Base-by-base conservation (phyloP, 1,284 basidiomycete species). In the Pisolithus thermaeus region DNA sequence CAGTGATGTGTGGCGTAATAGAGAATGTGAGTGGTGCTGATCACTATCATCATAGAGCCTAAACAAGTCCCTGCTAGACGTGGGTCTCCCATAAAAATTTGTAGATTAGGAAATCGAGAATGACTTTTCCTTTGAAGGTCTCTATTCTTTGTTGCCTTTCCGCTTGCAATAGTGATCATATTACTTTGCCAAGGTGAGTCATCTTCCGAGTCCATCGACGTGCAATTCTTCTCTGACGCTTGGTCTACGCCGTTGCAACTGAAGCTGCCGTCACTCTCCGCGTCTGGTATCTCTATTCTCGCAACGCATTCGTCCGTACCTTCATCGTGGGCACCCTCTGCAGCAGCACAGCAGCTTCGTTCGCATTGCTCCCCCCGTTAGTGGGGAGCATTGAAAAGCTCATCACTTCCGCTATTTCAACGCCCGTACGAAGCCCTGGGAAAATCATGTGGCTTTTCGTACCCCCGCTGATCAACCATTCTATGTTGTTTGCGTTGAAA, bases 261-360 rank as follows among this genome's bases (percentile, higher is more conserved):
- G n/a, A 35, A 55, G 54, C 45, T 37, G 53, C 44, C 28, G 46
- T 56, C 25, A 16, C 49, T 16, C 36, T 56, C n/a, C 53, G 54
- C 7, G 54, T 56, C 11, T 56, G 54, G 54, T 55, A 54, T 40
- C 46, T 56, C 4, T 56, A 54, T 12, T 14, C 46, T 4, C 52
- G 49, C 32, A 51, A 46, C 36, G 39, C 8, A 22, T 16, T 40
- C 23, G 35, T 56, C 28, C 49, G 38, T 27, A 38, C 36, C 11
- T 45, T 54, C 20, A 35, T 46, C 25, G 49, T 41, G 12, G n/a
- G 14, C n/a, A 32, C 39, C 20, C 55, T 39, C 45, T 14, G 12
- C 9, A 22, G 12, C 30, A 47, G 48, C 37, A 30, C 40, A 20
- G 9, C 7, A 8, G 18, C 41, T n/a, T 50, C 52, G 16, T 6